Conservation (phyloP, 176 grass and related monocot genomes). For the Raddia distichophylla region DNA sequence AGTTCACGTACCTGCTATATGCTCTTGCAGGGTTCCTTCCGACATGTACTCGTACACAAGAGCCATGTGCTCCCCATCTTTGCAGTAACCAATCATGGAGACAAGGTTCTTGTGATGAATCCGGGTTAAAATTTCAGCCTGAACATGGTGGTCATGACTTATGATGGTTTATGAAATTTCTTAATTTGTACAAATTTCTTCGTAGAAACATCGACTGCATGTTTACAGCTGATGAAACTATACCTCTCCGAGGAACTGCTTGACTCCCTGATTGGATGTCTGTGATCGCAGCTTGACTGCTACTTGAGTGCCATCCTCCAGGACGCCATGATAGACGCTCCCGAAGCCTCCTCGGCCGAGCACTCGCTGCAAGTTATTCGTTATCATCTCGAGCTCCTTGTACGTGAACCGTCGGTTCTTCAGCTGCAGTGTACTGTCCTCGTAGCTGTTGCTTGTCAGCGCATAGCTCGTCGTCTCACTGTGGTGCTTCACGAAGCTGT, state of each 20-base stretch:
- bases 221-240: background rate
- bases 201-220: background rate
- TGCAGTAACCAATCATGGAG: conserved; percentile 71
- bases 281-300: conserved; percentile 64
- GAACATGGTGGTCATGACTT: background rate
- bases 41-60: conserved; percentile 82
- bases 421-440: conserved; percentile 12
- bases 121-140: conserved; percentile 62
- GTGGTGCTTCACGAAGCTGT: background rate
- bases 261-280: conserved; percentile 49
- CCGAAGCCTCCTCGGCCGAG: conserved; percentile 73
- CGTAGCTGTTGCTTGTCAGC: background rate
- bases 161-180: too few species aligned
- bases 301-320: conserved; percentile 62
- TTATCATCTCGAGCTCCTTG: conserved; percentile 51
- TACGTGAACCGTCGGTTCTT: conserved; percentile 62
- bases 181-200: too few species aligned
- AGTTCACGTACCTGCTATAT: conserved; percentile 45
- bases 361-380: conserved; percentile 54
- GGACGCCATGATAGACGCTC: conserved; percentile 51
- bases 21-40: conserved; percentile 58
- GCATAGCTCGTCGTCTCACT: background rate
- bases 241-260: conserved; percentile 74
- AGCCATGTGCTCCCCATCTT: conserved; percentile 55
- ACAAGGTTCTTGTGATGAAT: conserved; percentile 77